phyloP scores from a whole-genome alignment of 805 yeast genomes.

The Metschnikowia santaceciliae region DNA sequence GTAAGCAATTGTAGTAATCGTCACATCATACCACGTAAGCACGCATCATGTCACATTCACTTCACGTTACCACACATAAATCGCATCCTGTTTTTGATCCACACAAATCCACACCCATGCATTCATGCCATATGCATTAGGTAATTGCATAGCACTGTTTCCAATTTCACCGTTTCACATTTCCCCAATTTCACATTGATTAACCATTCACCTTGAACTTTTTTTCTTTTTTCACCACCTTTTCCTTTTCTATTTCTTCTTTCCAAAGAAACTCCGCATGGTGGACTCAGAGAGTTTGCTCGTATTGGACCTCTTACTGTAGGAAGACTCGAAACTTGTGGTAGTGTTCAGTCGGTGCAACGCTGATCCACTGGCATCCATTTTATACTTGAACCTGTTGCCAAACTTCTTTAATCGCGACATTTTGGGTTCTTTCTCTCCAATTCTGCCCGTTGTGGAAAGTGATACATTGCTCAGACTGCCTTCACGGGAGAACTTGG shows the following conservation, averaged over 20 bases:
- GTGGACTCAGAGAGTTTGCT: slow-evolving; percentile 6
- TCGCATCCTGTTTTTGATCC: too few relatives aligned
- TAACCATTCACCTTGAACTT: too few relatives aligned
- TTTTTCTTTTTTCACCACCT: not conserved
- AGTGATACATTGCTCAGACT: not conserved
- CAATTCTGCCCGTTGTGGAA: not conserved
- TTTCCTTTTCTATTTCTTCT: not conserved
- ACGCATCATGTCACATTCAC: too few relatives aligned
- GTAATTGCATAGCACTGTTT: too few relatives aligned
- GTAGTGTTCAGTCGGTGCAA: slow-evolving; percentile 16
- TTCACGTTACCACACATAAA: too few relatives aligned
- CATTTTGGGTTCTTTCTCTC: slow-evolving; percentile 14
- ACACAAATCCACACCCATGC: too few relatives aligned
- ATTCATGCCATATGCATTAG: too few relatives aligned
- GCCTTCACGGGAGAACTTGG: slow-evolving; percentile 7
- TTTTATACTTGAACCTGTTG: slow-evolving; percentile 13
- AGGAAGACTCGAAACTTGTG: slow-evolving; percentile 18
- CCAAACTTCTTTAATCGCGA: slow-evolving; percentile 18
- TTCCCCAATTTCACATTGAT: too few relatives aligned
- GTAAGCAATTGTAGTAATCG: too few relatives aligned
- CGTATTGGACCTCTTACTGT: slow-evolving; percentile 17
- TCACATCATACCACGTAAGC: too few relatives aligned
- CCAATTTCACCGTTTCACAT: too few relatives aligned
- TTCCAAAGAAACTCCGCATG: slow-evolving; percentile 8
- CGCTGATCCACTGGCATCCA: slow-evolving; percentile 8